Evolutionary conservation across 1,284 basidiomycete genomes (phyloP).

Genomic region (Irpex rosettiformis): DNA sequence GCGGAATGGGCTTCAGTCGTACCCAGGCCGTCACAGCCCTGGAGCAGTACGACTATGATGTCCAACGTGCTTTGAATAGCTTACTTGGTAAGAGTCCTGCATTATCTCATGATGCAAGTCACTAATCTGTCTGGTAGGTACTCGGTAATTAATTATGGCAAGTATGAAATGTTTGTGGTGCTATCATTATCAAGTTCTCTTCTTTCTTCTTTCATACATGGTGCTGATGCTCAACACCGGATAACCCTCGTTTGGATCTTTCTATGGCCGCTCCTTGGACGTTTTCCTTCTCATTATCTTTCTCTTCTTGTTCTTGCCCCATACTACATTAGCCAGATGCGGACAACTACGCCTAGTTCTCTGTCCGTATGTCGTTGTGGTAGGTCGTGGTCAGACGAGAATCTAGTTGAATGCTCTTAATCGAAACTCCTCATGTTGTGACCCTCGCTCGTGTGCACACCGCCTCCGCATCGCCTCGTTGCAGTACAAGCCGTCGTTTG

Average conservation of each 20-base stretch:
- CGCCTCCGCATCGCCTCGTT: not conserved
- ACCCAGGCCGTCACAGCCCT: constrained; percentile 74
- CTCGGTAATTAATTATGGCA: constrained; percentile 9
- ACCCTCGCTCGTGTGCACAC: not conserved
- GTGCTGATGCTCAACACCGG: constrained; percentile 5
- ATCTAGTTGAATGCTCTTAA: not conserved
- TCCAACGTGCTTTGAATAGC: constrained; percentile 70
- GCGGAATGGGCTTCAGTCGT: constrained; percentile 81
- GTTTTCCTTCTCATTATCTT: not conserved
- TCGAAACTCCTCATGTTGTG: not conserved
- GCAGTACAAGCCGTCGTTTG: not conserved
- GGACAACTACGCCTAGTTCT: not conserved
- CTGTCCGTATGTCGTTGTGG: not conserved
- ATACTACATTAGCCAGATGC: constrained; percentile 9
- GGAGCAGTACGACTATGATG: constrained; percentile 72
- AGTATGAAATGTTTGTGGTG: constrained; percentile 2
- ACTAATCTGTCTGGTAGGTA: constrained; percentile 5
- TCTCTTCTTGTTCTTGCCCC: constrained; percentile 9
- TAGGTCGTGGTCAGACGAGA: not conserved
- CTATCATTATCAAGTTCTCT: constrained; percentile 1
- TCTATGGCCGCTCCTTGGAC: constrained; percentile 10
- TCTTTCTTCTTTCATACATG: not conserved
- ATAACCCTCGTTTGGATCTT: constrained; percentile 17
- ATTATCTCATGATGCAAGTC: not conserved
- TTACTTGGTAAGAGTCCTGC: constrained; percentile 40